Conservation (phyloP, 352 stramenopile species). For the Pilasporangium apinafurcum region DNA sequence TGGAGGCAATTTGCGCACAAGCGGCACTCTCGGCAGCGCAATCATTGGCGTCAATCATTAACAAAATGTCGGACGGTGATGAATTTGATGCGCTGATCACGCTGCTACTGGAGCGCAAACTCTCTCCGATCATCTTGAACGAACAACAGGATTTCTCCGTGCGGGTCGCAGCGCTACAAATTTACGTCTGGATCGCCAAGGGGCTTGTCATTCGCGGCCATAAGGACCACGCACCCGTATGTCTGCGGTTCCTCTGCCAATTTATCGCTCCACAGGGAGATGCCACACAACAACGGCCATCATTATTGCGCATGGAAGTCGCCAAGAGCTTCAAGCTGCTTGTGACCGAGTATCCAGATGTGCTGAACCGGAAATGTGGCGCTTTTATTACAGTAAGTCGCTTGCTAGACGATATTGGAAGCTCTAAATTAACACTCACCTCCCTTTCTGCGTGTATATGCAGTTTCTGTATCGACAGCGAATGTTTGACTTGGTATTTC, state of each 20-base stretch:
- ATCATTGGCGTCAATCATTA: slow-evolving; percentile 79
- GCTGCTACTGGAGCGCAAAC: slow-evolving; percentile 58
- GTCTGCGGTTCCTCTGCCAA: slow-evolving; percentile 61
- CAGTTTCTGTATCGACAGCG: slow-evolving; percentile 80
- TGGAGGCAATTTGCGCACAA: slow-evolving; percentile 40
- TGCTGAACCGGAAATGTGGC: slow-evolving; percentile 81
- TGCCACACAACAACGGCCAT: slow-evolving; percentile 18
- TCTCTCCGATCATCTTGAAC: slow-evolving; percentile 49
- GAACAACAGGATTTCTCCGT: slow-evolving; percentile 24
- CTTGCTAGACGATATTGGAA: no score
- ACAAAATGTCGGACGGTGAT: slow-evolving; percentile 80
- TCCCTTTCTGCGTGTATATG: neutral
- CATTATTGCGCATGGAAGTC: slow-evolving; percentile 59
- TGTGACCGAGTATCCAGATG: slow-evolving; percentile 70
- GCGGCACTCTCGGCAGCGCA: slow-evolving; percentile 62
- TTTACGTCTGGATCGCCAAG: slow-evolving; percentile 83
- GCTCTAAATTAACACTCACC: slow-evolving; percentile 2
- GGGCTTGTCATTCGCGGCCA: slow-evolving; percentile 75
- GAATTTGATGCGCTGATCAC: slow-evolving; percentile 75
- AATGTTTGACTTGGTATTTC: slow-evolving; percentile 75
- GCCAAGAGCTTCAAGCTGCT: slow-evolving; percentile 78
- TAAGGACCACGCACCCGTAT: slow-evolving; percentile 55
- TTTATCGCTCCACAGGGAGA: slow-evolving; percentile 38
- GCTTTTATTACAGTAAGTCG: slow-evolving; percentile 65
- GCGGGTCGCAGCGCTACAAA: slow-evolving; percentile 64